Conservation (phyloP, 345 rosid genomes). For the Chamaenerion angustifolium region DNA sequence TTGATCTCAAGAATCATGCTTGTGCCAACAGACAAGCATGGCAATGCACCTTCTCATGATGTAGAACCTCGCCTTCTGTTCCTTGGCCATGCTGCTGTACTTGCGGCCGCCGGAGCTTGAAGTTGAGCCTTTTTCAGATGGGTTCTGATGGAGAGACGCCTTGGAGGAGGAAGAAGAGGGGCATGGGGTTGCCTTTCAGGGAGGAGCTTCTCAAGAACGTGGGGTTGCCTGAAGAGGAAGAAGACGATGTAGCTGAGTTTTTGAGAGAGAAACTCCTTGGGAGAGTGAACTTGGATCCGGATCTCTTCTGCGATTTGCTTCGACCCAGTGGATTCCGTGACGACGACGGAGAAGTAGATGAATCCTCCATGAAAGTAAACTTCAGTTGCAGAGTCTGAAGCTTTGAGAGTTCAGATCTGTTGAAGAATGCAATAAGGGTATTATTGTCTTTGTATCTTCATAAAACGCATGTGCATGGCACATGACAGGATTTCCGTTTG, state of each 20-base stretch:
- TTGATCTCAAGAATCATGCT: constrained; percentile 31
- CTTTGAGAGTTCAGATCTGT: no score
- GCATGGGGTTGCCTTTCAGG: constrained; percentile 7
- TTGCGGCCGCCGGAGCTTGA: constrained; percentile 42
- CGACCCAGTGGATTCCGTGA: constrained; percentile 39
- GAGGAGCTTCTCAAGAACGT: constrained; percentile 13
- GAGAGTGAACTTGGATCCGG: constrained; percentile 8
- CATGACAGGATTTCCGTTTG: no score
- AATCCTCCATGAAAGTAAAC: constrained; percentile 48
- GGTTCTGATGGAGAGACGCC: constrained; percentile 37
- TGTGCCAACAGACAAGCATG: constrained; percentile 98
- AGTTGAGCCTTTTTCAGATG: constrained; percentile 33
- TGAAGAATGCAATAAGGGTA: no score
- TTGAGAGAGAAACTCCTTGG: constrained; percentile 12
- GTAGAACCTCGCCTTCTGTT: constrained; percentile 89
- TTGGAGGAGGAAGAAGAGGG: constrained; percentile 23
- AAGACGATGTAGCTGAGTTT: constrained; percentile 8
- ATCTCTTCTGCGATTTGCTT: constrained; percentile 52
- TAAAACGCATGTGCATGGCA: no score
- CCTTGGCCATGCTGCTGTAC: constrained; percentile 83
- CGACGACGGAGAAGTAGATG: constrained; percentile 18
- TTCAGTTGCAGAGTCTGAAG: not conserved
- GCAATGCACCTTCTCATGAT: constrained; percentile 97
- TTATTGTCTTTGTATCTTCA: no score
- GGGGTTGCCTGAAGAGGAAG: constrained; percentile 1